Evolutionary conservation across 164 flowering plant species (phyloP).

Genomic region (Dillenia turbinata): DNA sequence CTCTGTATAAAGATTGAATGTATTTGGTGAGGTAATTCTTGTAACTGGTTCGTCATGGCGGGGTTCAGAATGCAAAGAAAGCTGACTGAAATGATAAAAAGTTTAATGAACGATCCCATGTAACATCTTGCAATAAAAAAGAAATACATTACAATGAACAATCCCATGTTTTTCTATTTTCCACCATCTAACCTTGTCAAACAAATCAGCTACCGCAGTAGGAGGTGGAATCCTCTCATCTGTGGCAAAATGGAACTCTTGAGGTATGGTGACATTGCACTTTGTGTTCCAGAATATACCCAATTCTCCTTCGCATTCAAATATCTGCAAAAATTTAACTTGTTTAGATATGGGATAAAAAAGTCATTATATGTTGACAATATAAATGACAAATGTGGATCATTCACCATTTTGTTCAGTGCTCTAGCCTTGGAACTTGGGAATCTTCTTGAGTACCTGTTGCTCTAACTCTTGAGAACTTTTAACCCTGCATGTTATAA

Average conservation of each 20-base stretch:
- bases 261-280: slow-evolving; percentile 67
- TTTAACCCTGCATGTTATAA: slow-evolving; percentile 31
- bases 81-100: slow-evolving; percentile 34
- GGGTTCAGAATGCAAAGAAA: slow-evolving; percentile 70
- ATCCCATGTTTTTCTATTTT: not conserved
- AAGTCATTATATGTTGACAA: too few relatives aligned
- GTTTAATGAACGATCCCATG: not conserved
- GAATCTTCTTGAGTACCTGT: slow-evolving; percentile 74
- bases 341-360: too few relatives aligned
- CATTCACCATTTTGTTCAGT: slow-evolving; percentile 68
- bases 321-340: slow-evolving; percentile 44
- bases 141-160: not conserved
- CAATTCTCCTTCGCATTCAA: slow-evolving; percentile 85
- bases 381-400: too few relatives aligned
- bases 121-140: not conserved
- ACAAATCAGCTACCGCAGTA: slow-evolving; percentile 44
- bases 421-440: slow-evolving; percentile 92
- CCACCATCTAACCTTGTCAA: slow-evolving; percentile 63
- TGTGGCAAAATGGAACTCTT: slow-evolving; percentile 90
- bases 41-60: slow-evolving; percentile 45
- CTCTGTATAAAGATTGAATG: slow-evolving; percentile 90
- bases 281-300: slow-evolving; percentile 69
- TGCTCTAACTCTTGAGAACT: slow-evolving; percentile 70
- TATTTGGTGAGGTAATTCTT: slow-evolving; percentile 69
- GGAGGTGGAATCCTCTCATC: slow-evolving; percentile 73